Conservation (phyloP, 345 rosid genomes). For the Microcos paniculata region DNA sequence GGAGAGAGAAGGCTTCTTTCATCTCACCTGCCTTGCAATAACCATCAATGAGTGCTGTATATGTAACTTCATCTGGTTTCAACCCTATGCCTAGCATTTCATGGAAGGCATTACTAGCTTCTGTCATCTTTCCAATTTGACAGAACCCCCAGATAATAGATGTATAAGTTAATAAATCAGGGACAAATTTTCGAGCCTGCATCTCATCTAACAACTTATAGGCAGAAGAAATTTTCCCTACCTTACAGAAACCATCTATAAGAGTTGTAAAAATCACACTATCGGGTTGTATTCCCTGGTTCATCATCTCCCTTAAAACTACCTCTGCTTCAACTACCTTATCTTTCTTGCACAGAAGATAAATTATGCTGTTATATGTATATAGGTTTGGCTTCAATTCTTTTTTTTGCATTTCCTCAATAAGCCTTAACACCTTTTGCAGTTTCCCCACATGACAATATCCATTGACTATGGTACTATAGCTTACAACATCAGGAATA, state of each 20-base stretch:
- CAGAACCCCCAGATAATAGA: constrained; percentile 72
- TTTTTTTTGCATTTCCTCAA: constrained; percentile 63
- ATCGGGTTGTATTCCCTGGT: constrained; percentile 56
- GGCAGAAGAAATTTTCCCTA: constrained; percentile 57
- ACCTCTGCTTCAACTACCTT: constrained; percentile 62
- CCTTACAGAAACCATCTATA: constrained; percentile 72
- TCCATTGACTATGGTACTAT: constrained; percentile 75
- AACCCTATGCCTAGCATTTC: constrained; percentile 61
- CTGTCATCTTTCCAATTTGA: constrained; percentile 57
- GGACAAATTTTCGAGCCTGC: constrained; percentile 40
- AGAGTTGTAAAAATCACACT: constrained; percentile 75
- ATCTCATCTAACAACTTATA: constrained; percentile 57
- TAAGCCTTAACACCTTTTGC: constrained; percentile 48
- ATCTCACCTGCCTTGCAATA: constrained; percentile 73
- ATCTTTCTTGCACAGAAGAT: constrained; percentile 52
- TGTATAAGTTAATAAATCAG: constrained; percentile 76
- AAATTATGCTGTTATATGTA: constrained; percentile 73
- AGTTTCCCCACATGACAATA: constrained; percentile 62
- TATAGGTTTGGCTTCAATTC: constrained; percentile 67
- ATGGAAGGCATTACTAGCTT: constrained; percentile 60
- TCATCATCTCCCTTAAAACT: constrained; percentile 61
- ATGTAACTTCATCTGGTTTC: constrained; percentile 73
- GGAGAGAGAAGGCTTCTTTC: constrained; percentile 70
- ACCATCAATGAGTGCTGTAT: constrained; percentile 82
- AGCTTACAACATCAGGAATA: constrained; percentile 81